Conservation (phyloP, 352 stramenopile genomes). For the Globisporangium heterothallicum region DNA sequence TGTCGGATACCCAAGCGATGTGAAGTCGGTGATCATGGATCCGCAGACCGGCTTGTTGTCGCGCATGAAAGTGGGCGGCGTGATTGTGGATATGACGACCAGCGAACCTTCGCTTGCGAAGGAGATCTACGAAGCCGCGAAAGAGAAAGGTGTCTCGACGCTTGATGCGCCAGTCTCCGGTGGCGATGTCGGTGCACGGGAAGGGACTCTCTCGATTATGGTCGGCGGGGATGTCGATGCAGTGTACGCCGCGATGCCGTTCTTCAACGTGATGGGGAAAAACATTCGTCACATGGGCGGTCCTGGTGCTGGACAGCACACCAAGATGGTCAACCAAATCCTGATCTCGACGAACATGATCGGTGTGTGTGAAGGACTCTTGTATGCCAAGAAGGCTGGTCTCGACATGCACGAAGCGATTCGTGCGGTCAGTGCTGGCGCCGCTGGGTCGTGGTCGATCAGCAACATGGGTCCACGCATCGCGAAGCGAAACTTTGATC, state of each 20-base stretch:
- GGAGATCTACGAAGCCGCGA: conserved; percentile 77
- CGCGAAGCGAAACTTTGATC: conserved; percentile 83
- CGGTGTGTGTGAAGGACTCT: conserved; percentile 80
- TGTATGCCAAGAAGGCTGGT: conserved; percentile 86
- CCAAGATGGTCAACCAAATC: conserved; percentile 93
- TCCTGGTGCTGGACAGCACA: conserved; percentile 79
- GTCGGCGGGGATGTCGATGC: conserved; percentile 82
- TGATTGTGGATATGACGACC: conserved; percentile 91
- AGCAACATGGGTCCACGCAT: conserved; percentile 88
- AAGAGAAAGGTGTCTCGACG: conserved; percentile 62
- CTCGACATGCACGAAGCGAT: conserved; percentile 88
- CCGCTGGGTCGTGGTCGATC: conserved; percentile 86
- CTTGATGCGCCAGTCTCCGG: conserved; percentile 84
- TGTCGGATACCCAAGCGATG: conserved; percentile 83
- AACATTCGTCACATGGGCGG: conserved; percentile 87
- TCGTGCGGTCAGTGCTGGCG: conserved; percentile 74
- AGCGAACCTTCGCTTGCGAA: conserved; percentile 84
- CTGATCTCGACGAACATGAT: conserved; percentile 88
- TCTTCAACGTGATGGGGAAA: conserved; percentile 87
- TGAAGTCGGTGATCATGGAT: conserved; percentile 72
- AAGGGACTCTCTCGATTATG: conserved; percentile 88
- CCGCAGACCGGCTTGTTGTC: conserved; percentile 56
- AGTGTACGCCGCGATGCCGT: conserved; percentile 76
- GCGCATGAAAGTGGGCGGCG: conserved; percentile 68
- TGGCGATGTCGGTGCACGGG: conserved; percentile 83